phyloP scores from a whole-genome alignment of 169 alveolate genomes.

The Plasmodium chabaudi region DNA sequence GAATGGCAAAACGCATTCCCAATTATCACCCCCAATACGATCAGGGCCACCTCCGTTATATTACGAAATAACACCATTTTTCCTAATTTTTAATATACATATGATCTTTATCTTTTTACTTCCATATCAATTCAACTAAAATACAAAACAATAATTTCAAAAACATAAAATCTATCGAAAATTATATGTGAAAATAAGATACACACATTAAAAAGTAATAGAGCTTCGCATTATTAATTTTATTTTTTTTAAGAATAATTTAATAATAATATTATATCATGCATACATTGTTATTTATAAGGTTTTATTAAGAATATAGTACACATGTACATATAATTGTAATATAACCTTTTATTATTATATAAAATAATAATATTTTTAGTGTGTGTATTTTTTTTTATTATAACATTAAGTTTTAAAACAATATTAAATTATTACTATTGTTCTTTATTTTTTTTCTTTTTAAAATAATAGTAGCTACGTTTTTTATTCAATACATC shows the following conservation, averaged over 20 bases:
- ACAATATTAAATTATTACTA: too few species aligned
- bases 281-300: background rate
- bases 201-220: background rate
- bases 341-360: too few species aligned
- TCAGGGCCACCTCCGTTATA: background rate
- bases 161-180: background rate
- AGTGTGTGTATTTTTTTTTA: too few species aligned
- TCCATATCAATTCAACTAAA: background rate
- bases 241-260: background rate
- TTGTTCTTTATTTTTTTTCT: too few species aligned
- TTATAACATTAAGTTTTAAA: too few species aligned
- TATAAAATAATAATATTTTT: too few species aligned
- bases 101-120: background rate
- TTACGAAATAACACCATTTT: slow-evolving; percentile 6
- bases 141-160: background rate
- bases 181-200: background rate
- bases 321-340: background rate
- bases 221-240: background rate
- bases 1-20: slow-evolving; percentile 6
- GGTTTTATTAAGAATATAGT: too few species aligned
- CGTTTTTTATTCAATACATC: too few species aligned
- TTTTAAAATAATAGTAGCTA: too few species aligned
- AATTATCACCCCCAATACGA: background rate
- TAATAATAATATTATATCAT: background rate
- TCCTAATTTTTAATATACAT: background rate